A percentile compares a stretch with the other conserved stretches of the same genome.
Evolutionary conservation across 306 rosid species (phyloP).

Genomic region (Betula pendula): DNA sequence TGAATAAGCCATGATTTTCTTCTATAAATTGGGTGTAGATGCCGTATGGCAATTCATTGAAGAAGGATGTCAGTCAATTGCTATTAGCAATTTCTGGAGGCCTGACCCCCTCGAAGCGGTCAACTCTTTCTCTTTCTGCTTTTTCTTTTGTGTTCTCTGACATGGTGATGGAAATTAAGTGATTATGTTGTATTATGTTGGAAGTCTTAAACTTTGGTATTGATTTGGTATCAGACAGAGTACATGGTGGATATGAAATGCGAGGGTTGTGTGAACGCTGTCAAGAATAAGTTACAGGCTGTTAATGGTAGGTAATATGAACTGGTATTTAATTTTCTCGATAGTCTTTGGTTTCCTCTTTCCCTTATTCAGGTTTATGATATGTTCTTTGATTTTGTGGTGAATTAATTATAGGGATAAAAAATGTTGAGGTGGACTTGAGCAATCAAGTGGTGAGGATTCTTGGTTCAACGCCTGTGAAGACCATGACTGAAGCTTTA

Average conservation of each 20-base stretch:
- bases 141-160: background rate
- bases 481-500: constrained; percentile 83
- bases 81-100: no score
- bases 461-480: constrained; percentile 80
- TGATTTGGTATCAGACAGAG: constrained; percentile 64
- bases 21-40: no score
- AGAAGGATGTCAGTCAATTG: no score
- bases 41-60: no score
- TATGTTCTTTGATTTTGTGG: background rate
- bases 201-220: constrained; percentile 8
- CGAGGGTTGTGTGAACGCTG: constrained; percentile 83
- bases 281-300: constrained; percentile 68
- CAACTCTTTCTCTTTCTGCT: no score
- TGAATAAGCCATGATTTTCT: no score
- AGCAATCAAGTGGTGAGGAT: constrained; percentile 83
- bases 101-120: no score
- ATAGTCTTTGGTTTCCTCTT: background rate
- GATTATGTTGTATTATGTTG: constrained; percentile 5
- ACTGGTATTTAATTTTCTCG: background rate
- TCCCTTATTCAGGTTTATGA: background rate
- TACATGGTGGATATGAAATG: constrained; percentile 97
- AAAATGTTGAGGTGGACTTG: constrained; percentile 77
- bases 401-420: constrained; percentile 54
- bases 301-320: constrained; percentile 53
- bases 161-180: constrained; percentile 1